Conservation (phyloP, 2,329 filamentous ascomycete genomes). For the Emmonsiellopsis sp. region DNA sequence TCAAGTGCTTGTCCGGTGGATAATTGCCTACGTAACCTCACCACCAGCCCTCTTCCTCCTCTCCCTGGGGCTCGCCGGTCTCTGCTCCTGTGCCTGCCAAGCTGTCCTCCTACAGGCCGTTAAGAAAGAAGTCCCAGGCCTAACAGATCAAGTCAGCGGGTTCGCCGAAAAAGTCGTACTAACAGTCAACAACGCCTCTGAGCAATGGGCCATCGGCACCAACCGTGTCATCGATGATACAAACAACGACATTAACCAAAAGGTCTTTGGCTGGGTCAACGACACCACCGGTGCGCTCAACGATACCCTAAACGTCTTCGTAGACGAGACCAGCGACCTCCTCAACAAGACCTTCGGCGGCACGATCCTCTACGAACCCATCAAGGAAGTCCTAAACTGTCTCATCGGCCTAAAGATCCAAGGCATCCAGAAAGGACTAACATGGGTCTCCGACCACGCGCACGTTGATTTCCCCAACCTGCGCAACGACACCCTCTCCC, state of each 20-base stretch:
- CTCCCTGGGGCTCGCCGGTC: conserved; percentile 69
- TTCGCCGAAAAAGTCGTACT: conserved; percentile 71
- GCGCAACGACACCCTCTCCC: conserved; percentile 70
- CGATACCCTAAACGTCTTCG: conserved; percentile 72
- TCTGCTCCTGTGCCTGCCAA: conserved; percentile 76
- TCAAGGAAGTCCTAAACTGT: conserved; percentile 73
- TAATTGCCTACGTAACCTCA: conserved; percentile 78
- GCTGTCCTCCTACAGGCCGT: conserved; percentile 66
- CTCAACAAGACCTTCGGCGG: conserved; percentile 72
- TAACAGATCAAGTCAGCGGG: conserved; percentile 64
- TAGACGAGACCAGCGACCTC: conserved; percentile 63
- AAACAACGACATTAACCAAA: conserved; percentile 67
- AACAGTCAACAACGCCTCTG: conserved; percentile 64
- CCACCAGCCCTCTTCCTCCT: conserved; percentile 77
- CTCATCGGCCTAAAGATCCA: conserved; percentile 82
- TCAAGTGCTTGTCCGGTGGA: conserved; percentile 71
- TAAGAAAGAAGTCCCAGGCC: conserved; percentile 64
- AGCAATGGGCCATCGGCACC: conserved; percentile 65
- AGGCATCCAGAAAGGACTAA: conserved; percentile 76
- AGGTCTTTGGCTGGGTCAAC: conserved; percentile 80
- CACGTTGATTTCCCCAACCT: conserved; percentile 73
- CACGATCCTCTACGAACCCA: conserved; percentile 69
- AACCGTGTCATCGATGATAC: conserved; percentile 61
- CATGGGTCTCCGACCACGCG: conserved; percentile 84
- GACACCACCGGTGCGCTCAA: conserved; percentile 78